Evolutionary conservation across 2,329 filamentous ascomycete species (phyloP).

Genomic region (Catunica adiposa): DNA sequence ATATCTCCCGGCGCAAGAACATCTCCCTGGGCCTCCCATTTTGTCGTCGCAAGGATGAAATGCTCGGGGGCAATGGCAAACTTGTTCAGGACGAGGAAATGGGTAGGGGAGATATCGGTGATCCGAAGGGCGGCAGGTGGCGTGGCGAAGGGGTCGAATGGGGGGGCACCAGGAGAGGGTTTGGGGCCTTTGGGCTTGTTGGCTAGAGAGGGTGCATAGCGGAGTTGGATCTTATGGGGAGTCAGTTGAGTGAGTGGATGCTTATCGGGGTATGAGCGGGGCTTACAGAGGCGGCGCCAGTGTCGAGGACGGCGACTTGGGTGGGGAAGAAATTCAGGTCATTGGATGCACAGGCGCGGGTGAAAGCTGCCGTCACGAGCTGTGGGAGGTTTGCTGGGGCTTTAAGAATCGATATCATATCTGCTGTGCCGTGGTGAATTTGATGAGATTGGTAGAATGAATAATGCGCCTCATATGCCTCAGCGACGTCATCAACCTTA

Average conservation of each 20-base stretch:
- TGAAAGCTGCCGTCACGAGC: slow-evolving; percentile 34
- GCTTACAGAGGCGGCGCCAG: slow-evolving; percentile 29
- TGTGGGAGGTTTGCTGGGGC: slow-evolving; percentile 28
- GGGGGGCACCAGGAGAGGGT: slow-evolving; percentile 18
- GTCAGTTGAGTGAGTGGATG: neutral
- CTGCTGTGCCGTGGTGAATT: neutral
- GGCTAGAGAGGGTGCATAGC: slow-evolving; percentile 51
- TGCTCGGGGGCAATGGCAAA: slow-evolving; percentile 55
- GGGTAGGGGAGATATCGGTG: slow-evolving; percentile 32
- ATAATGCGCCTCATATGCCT: neutral
- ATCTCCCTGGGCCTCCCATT: slow-evolving; percentile 47
- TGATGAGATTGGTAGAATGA: neutral
- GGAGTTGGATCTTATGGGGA: slow-evolving; percentile 46
- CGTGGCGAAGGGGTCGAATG: slow-evolving; percentile 48
- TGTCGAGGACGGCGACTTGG: slow-evolving; percentile 31
- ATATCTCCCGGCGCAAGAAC: slow-evolving; percentile 45
- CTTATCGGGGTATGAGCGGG: neutral
- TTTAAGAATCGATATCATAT: slow-evolving; percentile 5
- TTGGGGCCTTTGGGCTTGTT: slow-evolving; percentile 41
- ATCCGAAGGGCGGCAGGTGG: slow-evolving; percentile 36
- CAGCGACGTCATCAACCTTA: too few relatives aligned
- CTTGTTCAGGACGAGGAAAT: slow-evolving; percentile 57
- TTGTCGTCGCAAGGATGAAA: slow-evolving; percentile 53
- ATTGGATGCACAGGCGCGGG: slow-evolving; percentile 29
- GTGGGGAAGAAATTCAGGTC: slow-evolving; percentile 39